A percentile compares a stretch with the other conserved stretches of the same genome.
Evolutionary conservation across 148 eudicot genomes (phyloP).

Genomic region (Mesembryanthemum crystallinum): DNA sequence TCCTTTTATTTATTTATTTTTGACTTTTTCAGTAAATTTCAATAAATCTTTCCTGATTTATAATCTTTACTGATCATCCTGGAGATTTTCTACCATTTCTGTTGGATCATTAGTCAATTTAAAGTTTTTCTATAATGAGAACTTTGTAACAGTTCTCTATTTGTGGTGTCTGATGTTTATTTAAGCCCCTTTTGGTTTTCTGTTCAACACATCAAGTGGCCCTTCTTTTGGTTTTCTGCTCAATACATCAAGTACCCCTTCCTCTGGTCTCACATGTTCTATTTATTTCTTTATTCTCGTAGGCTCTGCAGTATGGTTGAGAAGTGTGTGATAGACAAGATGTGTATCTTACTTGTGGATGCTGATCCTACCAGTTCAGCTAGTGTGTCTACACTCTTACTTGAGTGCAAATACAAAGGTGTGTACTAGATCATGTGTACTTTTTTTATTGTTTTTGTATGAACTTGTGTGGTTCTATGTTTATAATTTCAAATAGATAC

Average conservation of each 20-base stretch:
- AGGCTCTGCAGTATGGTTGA: constrained; percentile 17
- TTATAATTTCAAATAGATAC: not conserved
- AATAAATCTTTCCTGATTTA: too few species aligned
- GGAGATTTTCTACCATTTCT: not conserved
- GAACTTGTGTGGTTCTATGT: not conserved
- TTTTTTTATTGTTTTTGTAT: not conserved
- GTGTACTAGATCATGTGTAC: not conserved
- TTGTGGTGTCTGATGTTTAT: not conserved
- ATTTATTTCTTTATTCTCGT: not conserved
- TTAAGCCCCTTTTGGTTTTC: constrained; percentile 1
- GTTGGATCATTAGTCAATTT: constrained; percentile 1
- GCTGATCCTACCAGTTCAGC: constrained; percentile 1
- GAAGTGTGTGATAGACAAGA: too few species aligned
- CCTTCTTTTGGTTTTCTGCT: not conserved
- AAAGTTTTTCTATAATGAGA: not conserved
- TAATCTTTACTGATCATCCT: too few species aligned
- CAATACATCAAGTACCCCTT: not conserved
- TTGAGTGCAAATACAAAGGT: constrained; percentile 17
- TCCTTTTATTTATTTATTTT: too few species aligned
- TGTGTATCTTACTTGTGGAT: constrained; percentile 19
- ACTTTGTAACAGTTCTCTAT: not conserved
- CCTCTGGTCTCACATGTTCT: not conserved
- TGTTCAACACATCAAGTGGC: too few species aligned
- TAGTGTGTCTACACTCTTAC: not conserved
- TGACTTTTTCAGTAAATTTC: too few species aligned